A percentile compares a stretch with the other conserved stretches of the same genome.
These are phyloP conservation scores for Kwoniella sp. DNA, from an alignment of 768 basidiomycete genomes.

Conservation along the genomic window DNA sequence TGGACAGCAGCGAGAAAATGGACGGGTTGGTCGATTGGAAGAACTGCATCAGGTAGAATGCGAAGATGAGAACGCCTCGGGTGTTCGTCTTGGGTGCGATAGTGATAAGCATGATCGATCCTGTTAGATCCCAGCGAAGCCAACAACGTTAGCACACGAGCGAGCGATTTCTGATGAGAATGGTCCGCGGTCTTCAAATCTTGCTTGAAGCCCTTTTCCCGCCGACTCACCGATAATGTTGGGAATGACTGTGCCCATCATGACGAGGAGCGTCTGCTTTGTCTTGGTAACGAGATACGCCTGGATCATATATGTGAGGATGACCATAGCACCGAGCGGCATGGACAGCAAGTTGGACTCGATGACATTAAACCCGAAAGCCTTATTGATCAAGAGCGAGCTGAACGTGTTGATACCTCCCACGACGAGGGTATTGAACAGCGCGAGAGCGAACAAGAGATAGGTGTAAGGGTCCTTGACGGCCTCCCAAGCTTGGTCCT, in stretches of 20 bases:
- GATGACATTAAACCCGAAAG: slow-evolving; percentile 52
- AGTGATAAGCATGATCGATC: slow-evolving; percentile 61
- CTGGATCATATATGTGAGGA: slow-evolving; percentile 24
- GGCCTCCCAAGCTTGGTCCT: slow-evolving; percentile 58
- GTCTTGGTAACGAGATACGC: slow-evolving; percentile 53
- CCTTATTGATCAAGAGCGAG: slow-evolving; percentile 33
- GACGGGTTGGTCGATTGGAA: slow-evolving; percentile 52
- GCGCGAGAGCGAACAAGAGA: slow-evolving; percentile 60
- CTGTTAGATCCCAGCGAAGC: slow-evolving; percentile 36
- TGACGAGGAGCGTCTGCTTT: slow-evolving; percentile 59
- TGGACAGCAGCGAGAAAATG: slow-evolving; percentile 61
- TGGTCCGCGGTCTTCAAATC: no score
- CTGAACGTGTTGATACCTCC: slow-evolving; percentile 42
- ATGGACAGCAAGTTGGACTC: slow-evolving; percentile 51
- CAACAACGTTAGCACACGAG: no score
- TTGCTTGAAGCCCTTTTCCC: no score
- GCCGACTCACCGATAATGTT: slow-evolving; percentile 55
- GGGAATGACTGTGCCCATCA: slow-evolving; percentile 61
- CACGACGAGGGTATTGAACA: slow-evolving; percentile 56
- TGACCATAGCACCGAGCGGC: slow-evolving; percentile 20
- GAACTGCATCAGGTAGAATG: slow-evolving; percentile 59
- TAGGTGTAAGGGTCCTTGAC: slow-evolving; percentile 60
- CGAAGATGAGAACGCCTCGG: slow-evolving; percentile 61
- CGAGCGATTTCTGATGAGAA: no score
- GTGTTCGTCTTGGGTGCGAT: slow-evolving; percentile 58